phyloP scores from a whole-genome alignment of 148 eudicot species.

The Amaranthus cruentus region DNA sequence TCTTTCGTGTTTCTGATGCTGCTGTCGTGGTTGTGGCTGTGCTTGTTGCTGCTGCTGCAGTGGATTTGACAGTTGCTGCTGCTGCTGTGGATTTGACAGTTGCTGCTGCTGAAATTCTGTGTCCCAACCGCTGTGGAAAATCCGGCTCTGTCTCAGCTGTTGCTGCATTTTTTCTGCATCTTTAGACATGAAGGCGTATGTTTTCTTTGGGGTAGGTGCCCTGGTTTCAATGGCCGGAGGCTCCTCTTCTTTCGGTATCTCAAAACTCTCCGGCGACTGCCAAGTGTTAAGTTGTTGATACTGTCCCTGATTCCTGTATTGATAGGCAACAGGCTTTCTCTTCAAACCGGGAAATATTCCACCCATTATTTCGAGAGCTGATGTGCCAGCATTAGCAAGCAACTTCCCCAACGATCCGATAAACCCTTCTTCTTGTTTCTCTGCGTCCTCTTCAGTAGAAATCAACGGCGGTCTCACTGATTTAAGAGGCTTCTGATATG shows the following conservation, averaged over 20 bases:
- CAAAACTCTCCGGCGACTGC: conserved; percentile 84
- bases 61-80: not conserved
- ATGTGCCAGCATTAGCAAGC: conserved; percentile 43
- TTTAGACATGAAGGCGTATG: conserved; percentile 85
- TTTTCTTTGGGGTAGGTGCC: conserved; percentile 76
- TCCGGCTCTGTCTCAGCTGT: conserved; percentile 64
- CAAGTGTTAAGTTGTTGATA: conserved; percentile 46
- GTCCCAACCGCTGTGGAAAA: conserved; percentile 64
- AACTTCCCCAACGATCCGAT: conserved; percentile 61
- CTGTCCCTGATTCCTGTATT: conserved; percentile 32
- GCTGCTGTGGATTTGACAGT: too few species aligned
- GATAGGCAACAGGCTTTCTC: conserved; percentile 35
- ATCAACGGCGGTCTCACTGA: conserved; percentile 69
- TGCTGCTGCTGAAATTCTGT: conserved; percentile 36
- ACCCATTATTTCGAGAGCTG: conserved; percentile 58
- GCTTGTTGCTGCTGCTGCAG: not conserved
- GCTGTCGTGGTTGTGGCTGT: not conserved
- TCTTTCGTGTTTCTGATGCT: conserved; percentile 33
- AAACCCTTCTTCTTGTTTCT: conserved; percentile 78
- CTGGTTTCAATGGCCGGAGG: conserved; percentile 83
- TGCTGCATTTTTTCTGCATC: conserved; percentile 81
- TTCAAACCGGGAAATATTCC: conserved; percentile 51
- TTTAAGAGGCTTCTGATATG: conserved; percentile 51
- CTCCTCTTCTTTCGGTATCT: conserved; percentile 76
- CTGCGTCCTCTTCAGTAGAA: conserved; percentile 60